Percentiles rank a stretch among this genome's conserved stretches.
phyloP scores from a whole-genome alignment of 441 rosid genomes.

The Erysimum cheiri region DNA sequence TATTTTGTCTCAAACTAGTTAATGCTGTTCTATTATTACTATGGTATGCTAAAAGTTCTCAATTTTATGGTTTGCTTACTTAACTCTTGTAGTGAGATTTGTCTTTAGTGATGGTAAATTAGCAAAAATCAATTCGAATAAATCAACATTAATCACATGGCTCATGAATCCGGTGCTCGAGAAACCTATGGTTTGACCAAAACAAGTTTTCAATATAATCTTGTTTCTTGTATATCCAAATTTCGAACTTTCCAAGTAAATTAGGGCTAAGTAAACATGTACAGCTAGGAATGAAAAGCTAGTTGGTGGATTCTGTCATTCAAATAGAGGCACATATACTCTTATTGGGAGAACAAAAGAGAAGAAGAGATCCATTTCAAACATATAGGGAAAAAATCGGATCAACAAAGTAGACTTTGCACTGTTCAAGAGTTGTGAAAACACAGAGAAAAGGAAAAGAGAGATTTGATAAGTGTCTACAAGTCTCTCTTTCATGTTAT shows the following conservation, averaged over 20 bases:
- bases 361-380: conserved; percentile 29
- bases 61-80: background rate
- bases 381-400: background rate
- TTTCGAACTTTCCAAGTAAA: background rate
- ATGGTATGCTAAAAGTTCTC: background rate
- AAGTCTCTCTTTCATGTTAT: conserved; percentile 40
- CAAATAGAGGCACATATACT: background rate
- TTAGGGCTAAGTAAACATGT: background rate
- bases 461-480: conserved; percentile 19
- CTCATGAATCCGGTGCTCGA: background rate
- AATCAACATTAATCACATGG: background rate
- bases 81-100: background rate
- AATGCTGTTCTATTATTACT: background rate
- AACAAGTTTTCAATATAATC: background rate
- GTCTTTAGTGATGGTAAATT: background rate
- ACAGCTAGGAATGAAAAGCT: conserved; percentile 19
- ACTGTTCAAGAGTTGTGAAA: conserved; percentile 29
- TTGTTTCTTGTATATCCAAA: background rate
- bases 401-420: conserved; percentile 28
- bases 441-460: conserved; percentile 15
- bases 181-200: background rate
- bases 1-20: too few relatives aligned
- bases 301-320: conserved; percentile 1
- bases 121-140: background rate
- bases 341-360: background rate